These are phyloP conservation scores for Spergularia marina DNA, from an alignment of 148 eudicot species.

Conservation along the genomic window DNA sequence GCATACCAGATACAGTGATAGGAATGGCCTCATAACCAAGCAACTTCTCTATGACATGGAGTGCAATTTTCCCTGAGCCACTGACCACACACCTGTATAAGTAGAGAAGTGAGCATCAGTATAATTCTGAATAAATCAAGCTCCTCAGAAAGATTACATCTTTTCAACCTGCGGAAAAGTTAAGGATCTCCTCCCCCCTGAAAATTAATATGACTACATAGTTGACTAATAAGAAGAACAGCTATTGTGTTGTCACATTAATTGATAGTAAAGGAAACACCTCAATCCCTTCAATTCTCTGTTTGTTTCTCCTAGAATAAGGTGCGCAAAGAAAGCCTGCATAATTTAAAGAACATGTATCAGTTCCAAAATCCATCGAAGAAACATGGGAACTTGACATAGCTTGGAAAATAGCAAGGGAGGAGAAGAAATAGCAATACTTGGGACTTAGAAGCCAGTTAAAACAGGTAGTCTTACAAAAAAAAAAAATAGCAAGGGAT, in stretches of 20 bases:
- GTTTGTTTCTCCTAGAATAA: conserved; percentile 79
- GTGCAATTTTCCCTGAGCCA: conserved; percentile 96
- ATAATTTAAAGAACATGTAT: conserved; percentile 25
- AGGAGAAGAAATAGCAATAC: background rate
- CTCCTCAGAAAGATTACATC: background rate
- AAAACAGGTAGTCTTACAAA: background rate
- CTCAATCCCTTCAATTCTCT: conserved; percentile 93
- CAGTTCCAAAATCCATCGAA: conserved; percentile 17
- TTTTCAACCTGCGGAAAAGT: background rate
- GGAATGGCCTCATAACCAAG: conserved; percentile 89
- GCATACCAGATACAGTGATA: conserved; percentile 84
- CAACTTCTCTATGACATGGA: conserved; percentile 98
- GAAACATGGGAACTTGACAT: background rate
- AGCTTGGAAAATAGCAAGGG: background rate
- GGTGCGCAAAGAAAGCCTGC: conserved; percentile 93
- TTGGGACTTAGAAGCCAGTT: background rate
- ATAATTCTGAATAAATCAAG: background rate
- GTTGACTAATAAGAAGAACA: background rate
- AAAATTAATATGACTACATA: no score
- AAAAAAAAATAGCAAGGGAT: background rate
- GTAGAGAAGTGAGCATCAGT: conserved; percentile 14
- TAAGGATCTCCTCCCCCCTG: no score
- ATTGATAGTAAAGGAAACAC: conserved; percentile 32
- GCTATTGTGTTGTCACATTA: conserved; percentile 2
- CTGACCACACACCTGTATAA: conserved; percentile 84